Conservation (phyloP, 2,329 filamentous ascomycete species). For the Calonectria pseudoturangicola region DNA sequence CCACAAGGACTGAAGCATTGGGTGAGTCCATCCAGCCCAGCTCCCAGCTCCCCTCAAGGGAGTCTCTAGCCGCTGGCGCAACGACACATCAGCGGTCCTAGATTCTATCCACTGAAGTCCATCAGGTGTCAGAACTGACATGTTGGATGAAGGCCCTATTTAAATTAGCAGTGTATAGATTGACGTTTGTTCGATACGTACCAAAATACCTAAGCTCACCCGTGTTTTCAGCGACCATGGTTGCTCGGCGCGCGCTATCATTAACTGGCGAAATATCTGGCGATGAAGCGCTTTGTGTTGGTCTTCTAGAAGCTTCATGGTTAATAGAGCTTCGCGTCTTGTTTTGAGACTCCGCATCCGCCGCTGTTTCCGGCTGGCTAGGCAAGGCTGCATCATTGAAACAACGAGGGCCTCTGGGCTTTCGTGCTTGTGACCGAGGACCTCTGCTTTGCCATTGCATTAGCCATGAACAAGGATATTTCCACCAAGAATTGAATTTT, state of each 20-base stretch:
- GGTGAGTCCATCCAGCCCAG: constrained; percentile 34
- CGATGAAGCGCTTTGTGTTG: not conserved
- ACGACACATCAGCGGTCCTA: constrained; percentile 26
- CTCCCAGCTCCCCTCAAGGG: constrained; percentile 29
- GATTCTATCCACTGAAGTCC: constrained; percentile 33
- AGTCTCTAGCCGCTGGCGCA: constrained; percentile 29
- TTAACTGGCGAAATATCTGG: not conserved
- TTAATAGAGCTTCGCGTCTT: not conserved
- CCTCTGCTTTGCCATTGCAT: not conserved
- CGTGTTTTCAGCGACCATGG: constrained; percentile 32
- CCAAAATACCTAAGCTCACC: constrained; percentile 35
- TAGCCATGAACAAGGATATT: not conserved
- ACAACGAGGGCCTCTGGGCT: constrained; percentile 13
- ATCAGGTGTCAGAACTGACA: constrained; percentile 28
- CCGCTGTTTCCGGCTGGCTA: not conserved
- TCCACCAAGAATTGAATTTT: not conserved
- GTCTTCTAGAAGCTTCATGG: not conserved
- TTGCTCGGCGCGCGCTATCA: constrained; percentile 17
- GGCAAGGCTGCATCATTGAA: not conserved
- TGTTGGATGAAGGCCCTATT: constrained; percentile 28
- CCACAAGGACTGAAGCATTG: constrained; percentile 30
- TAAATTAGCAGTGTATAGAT: not conserved
- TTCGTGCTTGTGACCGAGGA: constrained; percentile 7
- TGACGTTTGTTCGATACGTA: not conserved
- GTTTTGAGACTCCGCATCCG: not conserved